These are phyloP conservation scores for Hapsidospora chrysogenum DNA, from an alignment of 495 filamentous ascomycete genomes.

Conservation along the genomic window DNA sequence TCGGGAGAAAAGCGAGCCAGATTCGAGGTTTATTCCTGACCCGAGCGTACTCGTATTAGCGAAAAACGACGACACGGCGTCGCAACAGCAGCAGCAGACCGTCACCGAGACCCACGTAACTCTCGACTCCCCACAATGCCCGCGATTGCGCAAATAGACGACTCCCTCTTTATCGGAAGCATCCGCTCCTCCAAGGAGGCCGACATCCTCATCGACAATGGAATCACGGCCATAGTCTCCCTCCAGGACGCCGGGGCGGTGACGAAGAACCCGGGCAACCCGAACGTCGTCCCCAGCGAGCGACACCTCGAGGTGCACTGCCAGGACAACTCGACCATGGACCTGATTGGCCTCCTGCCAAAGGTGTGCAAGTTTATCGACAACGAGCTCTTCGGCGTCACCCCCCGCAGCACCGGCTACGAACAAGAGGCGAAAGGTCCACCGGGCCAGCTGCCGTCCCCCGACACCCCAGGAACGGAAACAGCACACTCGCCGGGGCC, in stretches of 20 bases:
- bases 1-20: too few relatives aligned
- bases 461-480: too few relatives aligned
- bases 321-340: constrained; percentile 17
- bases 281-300: constrained; percentile 11
- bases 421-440: too few relatives aligned
- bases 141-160: not conserved
- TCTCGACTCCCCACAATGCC: too few relatives aligned
- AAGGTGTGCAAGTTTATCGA: constrained; percentile 21
- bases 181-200: constrained; percentile 15
- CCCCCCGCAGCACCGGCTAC: too few relatives aligned
- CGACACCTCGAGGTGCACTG: constrained; percentile 17
- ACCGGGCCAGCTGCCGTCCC: too few relatives aligned
- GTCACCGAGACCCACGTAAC: constrained; percentile 3
- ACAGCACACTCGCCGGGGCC: too few relatives aligned
- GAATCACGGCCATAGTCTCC: constrained; percentile 17
- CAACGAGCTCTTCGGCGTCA: too few relatives aligned
- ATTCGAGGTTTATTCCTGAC: too few relatives aligned
- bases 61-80: too few relatives aligned
- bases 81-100: not conserved
- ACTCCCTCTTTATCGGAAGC: not conserved
- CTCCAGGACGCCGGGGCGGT: constrained; percentile 7
- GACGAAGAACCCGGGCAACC: constrained; percentile 7
- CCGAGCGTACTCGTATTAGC: too few relatives aligned
- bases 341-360: constrained; percentile 15
- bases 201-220: constrained; percentile 11